Conservation (phyloP, 2,329 filamentous ascomycete genomes). For the Cladosporium sp. region DNA sequence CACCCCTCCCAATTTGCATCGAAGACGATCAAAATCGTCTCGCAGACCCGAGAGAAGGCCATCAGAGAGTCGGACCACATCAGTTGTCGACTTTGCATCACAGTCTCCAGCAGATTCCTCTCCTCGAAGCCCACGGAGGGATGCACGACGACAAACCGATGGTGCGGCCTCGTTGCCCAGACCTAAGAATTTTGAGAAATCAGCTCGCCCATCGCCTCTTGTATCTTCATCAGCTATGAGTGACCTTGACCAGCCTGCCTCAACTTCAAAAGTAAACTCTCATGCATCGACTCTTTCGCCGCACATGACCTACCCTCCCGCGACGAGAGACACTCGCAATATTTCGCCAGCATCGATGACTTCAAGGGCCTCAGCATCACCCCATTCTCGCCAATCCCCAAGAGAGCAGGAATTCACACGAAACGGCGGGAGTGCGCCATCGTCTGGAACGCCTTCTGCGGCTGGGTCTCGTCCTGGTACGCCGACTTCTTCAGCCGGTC, state of each 20-base stretch:
- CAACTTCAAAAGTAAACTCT: not conserved
- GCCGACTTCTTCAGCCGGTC: conserved; percentile 30
- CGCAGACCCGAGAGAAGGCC: conserved; percentile 23
- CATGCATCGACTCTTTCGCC: conserved; percentile 10
- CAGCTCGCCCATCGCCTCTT: conserved; percentile 31
- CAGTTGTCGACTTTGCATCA: conserved; percentile 31
- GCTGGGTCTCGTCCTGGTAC: conserved; percentile 32
- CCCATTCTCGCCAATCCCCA: conserved; percentile 25
- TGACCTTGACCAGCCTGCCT: not conserved
- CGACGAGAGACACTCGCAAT: conserved; percentile 25
- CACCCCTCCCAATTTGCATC: not conserved
- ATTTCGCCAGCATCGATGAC: conserved; percentile 32
- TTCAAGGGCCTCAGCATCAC: conserved; percentile 21
- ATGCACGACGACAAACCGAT: conserved; percentile 35
- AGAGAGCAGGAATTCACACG: conserved; percentile 27
- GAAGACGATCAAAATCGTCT: conserved; percentile 8
- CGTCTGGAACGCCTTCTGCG: conserved; percentile 29
- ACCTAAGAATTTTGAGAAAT: conserved; percentile 32
- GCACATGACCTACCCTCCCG: not conserved
- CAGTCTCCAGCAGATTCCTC: conserved; percentile 24
- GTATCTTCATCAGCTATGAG: conserved; percentile 25
- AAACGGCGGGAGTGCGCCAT: conserved; percentile 23
- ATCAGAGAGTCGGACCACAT: conserved; percentile 20
- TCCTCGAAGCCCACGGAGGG: conserved; percentile 29
- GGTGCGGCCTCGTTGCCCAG: conserved; percentile 26